phyloP scores from a whole-genome alignment of 495 filamentous ascomycete species.

The Talaromyces nanjingensis region DNA sequence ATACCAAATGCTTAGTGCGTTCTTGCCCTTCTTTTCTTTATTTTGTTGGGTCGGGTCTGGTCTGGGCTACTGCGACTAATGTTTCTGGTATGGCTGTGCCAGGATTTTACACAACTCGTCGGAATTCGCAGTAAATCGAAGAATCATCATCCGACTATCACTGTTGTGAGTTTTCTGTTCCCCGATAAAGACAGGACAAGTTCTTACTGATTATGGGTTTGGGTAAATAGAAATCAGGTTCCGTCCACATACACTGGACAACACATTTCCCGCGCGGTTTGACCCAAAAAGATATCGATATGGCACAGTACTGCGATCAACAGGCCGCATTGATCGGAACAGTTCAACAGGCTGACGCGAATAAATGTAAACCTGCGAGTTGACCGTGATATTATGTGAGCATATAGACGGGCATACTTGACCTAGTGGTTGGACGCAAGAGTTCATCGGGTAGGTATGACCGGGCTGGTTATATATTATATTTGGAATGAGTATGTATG shows the following conservation, averaged over 20 bases:
- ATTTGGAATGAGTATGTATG: neutral
- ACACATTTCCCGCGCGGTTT: conserved; percentile 68
- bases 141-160: conserved; percentile 44
- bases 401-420: neutral
- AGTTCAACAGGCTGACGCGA: conserved; percentile 27
- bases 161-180: conserved; percentile 27
- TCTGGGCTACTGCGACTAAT: neutral
- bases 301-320: conserved; percentile 62
- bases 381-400: neutral
- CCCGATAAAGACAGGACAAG: neutral
- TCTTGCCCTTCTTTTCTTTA: neutral
- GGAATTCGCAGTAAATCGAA: conserved; percentile 19
- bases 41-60: neutral
- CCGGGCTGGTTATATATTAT: neutral
- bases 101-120: conserved; percentile 11
- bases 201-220: conserved; percentile 9
- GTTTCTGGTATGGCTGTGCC: neutral
- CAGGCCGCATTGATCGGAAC: conserved; percentile 36
- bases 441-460: neutral
- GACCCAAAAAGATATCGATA: conserved; percentile 56
- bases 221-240: conserved; percentile 30
- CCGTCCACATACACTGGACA: conserved; percentile 56
- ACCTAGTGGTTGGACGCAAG: neutral
- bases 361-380: conserved; percentile 26
- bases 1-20: conserved; percentile 37